These are phyloP conservation scores for Baorangia bicolor DNA, from an alignment of 768 basidiomycete species.

Conservation along the genomic window DNA sequence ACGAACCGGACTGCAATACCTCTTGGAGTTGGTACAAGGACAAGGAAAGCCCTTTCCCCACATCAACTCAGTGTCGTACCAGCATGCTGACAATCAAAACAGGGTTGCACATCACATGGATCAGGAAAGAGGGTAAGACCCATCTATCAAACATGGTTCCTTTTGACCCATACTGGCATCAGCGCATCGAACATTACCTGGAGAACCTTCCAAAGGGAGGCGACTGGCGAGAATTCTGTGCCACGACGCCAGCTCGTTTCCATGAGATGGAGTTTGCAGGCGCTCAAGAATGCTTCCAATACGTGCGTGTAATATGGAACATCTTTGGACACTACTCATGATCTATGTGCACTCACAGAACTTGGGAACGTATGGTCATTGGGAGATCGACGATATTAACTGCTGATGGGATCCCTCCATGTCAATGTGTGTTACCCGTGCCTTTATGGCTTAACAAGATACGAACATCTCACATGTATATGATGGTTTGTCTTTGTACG, in stretches of 20 bases:
- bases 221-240: slow-evolving; percentile 35
- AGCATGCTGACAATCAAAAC: neutral
- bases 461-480: neutral
- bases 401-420: slow-evolving; percentile 1
- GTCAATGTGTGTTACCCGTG: neutral
- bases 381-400: slow-evolving; percentile 22
- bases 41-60: slow-evolving; percentile 18
- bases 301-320: slow-evolving; percentile 1
- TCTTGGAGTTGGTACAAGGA: slow-evolving; percentile 30
- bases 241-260: slow-evolving; percentile 33
- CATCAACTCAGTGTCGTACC: neutral
- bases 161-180: neutral
- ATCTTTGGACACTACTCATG: neutral
- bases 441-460: neutral
- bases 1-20: slow-evolving; percentile 28
- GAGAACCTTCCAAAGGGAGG: slow-evolving; percentile 26
- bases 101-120: slow-evolving; percentile 26
- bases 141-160: neutral
- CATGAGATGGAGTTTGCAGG: slow-evolving; percentile 25
- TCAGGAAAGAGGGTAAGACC: slow-evolving; percentile 27
- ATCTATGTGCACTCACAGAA: neutral
- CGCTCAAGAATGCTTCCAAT: slow-evolving; percentile 21
- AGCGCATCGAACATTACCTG: slow-evolving; percentile 34
- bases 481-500: neutral
- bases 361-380: slow-evolving; percentile 20